Conservation (phyloP, 129 eudicot species). For the Lonicera japonica region DNA sequence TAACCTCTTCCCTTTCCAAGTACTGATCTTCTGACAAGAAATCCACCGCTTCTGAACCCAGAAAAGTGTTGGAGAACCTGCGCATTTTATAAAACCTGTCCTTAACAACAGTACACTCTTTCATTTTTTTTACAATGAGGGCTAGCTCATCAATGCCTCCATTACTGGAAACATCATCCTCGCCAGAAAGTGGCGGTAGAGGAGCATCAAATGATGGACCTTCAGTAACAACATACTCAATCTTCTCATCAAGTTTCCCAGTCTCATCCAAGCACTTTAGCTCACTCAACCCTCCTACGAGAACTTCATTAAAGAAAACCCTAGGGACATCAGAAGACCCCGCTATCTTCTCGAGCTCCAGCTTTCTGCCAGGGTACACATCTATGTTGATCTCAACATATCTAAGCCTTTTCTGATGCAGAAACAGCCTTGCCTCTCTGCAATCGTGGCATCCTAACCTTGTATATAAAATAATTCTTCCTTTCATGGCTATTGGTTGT, state of each 20-base stretch:
- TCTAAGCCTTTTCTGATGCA: slow-evolving; percentile 40
- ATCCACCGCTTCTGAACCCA: slow-evolving; percentile 71
- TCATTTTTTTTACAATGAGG: slow-evolving; percentile 53
- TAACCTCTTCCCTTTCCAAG: slow-evolving; percentile 65
- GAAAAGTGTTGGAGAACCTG: slow-evolving; percentile 49
- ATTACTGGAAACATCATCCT: slow-evolving; percentile 52
- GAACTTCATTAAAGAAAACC: slow-evolving; percentile 60
- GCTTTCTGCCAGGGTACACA: slow-evolving; percentile 55
- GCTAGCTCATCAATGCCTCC: slow-evolving; percentile 69
- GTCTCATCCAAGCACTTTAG: slow-evolving; percentile 46
- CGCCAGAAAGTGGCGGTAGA: slow-evolving; percentile 69
- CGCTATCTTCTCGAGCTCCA: slow-evolving; percentile 48
- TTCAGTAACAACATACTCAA: slow-evolving; percentile 47
- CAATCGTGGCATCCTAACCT: slow-evolving; percentile 52
- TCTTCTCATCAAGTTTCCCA: slow-evolving; percentile 56
- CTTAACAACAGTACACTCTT: slow-evolving; percentile 35
- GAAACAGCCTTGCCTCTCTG: slow-evolving; percentile 45
- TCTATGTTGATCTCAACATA: slow-evolving; percentile 61
- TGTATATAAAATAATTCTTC: slow-evolving; percentile 56
- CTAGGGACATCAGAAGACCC: slow-evolving; percentile 52
- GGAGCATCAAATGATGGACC: slow-evolving; percentile 62
- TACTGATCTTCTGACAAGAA: slow-evolving; percentile 67
- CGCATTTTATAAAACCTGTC: slow-evolving; percentile 59
- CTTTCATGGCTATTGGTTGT: slow-evolving; percentile 40
- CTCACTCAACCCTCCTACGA: slow-evolving; percentile 50